A percentile compares a stretch with the other conserved stretches of the same genome.
These are phyloP conservation scores for Laguncularia racemosa DNA, from an alignment of 345 rosid genomes.

Conservation along the genomic window DNA sequence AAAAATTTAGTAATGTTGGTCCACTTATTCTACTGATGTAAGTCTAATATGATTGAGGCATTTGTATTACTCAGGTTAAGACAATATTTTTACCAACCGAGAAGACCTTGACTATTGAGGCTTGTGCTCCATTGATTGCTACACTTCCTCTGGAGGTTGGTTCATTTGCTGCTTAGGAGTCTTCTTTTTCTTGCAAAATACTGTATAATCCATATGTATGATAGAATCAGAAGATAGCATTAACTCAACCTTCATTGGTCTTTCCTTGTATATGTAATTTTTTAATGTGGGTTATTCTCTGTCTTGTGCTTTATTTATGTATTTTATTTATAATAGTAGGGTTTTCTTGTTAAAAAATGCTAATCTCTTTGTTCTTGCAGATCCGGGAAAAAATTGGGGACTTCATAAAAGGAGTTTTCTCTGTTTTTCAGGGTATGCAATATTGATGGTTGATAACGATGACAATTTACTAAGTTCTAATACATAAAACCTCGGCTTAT, in stretches of 20 bases:
- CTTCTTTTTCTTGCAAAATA: not conserved
- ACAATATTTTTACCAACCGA: constrained; percentile 68
- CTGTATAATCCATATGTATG: not conserved
- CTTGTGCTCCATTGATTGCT: constrained; percentile 90
- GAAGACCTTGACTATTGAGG: constrained; percentile 56
- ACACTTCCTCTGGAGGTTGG: constrained; percentile 91
- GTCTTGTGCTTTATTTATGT: no score
- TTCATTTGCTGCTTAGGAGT: constrained; percentile 4
- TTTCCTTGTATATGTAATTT: no score
- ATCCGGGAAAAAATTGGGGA: constrained; percentile 69
- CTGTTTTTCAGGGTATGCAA: constrained; percentile 76
- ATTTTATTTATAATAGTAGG: not conserved
- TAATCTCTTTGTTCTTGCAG: constrained; percentile 28
- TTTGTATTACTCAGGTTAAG: constrained; percentile 54
- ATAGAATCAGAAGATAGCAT: no score
- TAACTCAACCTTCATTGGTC: no score
- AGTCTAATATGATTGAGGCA: constrained; percentile 5
- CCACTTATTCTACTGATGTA: not conserved
- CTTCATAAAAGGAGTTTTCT: constrained; percentile 68
- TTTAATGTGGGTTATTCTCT: no score
- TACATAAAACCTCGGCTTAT: no score
- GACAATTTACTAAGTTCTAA: no score
- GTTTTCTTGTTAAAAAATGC: constrained; percentile 5
- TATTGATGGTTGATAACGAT: not conserved
- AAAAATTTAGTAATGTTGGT: not conserved